Conservation (phyloP, 306 rosid species). For the Echinosophora koreensis region DNA sequence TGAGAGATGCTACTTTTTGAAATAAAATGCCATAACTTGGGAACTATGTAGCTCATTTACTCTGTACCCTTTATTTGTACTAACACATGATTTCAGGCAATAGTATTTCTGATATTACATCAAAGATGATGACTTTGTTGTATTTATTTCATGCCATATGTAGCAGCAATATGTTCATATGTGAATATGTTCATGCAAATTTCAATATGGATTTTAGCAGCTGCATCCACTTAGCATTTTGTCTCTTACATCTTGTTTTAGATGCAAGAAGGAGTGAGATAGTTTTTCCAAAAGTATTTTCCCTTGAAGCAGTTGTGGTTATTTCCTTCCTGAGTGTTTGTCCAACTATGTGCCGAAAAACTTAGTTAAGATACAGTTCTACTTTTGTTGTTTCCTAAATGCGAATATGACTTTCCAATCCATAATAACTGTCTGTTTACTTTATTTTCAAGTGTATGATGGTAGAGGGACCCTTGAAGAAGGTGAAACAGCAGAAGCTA, state of each 20-base stretch:
- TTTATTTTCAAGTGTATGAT: conserved; percentile 67
- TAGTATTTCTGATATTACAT: background rate
- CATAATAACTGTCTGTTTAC: background rate
- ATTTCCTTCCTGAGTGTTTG: conserved; percentile 3
- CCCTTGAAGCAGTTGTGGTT: conserved; percentile 8
- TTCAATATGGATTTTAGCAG: conserved; percentile 33
- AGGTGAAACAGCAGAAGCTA: conserved; percentile 95
- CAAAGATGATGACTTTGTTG: background rate
- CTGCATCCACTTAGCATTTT: conserved; percentile 2
- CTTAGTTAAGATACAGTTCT: conserved; percentile 26
- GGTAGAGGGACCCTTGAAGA: conserved; percentile 94
- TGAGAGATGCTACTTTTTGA: too few species aligned
- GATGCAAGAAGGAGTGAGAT: conserved; percentile 20
- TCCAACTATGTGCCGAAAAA: conserved; percentile 9
- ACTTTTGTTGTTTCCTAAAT: conserved; percentile 26
- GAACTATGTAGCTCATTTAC: background rate
- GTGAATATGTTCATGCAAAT: background rate
- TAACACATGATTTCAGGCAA: background rate
- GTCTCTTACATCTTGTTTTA: conserved; percentile 28
- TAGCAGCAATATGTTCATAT: conserved; percentile 1
- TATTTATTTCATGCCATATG: background rate
- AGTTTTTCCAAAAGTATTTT: background rate
- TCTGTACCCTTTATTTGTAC: background rate
- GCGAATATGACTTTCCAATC: background rate
- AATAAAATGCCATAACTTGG: background rate